These are phyloP conservation scores for Simplicillium aogashimaense DNA, from an alignment of 2,329 filamentous ascomycete species.

Conservation along the genomic window DNA sequence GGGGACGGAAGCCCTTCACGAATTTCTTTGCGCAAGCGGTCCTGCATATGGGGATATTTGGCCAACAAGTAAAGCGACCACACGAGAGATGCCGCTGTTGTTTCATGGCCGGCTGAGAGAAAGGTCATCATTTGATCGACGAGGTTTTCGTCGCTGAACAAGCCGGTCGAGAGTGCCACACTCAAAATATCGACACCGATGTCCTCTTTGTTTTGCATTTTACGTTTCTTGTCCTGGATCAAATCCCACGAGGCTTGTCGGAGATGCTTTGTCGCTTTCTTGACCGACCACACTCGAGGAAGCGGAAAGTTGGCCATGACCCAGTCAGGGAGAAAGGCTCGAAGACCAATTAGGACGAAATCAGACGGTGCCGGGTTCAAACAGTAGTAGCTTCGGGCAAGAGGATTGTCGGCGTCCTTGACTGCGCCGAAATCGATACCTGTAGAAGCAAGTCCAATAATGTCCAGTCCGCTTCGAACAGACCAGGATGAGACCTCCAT, in stretches of 20 bases:
- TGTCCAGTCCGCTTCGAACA: slow-evolving; percentile 20
- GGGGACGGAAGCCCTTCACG: slow-evolving; percentile 22
- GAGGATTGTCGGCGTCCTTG: slow-evolving; percentile 19
- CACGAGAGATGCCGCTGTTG: slow-evolving; percentile 27
- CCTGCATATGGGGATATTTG: slow-evolving; percentile 23
- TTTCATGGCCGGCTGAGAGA: slow-evolving; percentile 31
- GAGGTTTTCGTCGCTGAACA: slow-evolving; percentile 26
- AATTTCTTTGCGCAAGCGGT: slow-evolving; percentile 27
- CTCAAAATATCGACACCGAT: slow-evolving; percentile 25
- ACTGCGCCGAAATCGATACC: slow-evolving; percentile 23
- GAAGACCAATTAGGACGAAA: slow-evolving; percentile 5
- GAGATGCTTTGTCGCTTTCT: slow-evolving; percentile 15
- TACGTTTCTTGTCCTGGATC: slow-evolving; percentile 18
- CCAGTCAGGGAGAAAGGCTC: slow-evolving; percentile 7
- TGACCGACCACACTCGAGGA: slow-evolving; percentile 9
- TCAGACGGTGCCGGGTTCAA: slow-evolving; percentile 5
- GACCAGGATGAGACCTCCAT: slow-evolving; percentile 11
- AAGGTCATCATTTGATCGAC: slow-evolving; percentile 32
- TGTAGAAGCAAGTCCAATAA: slow-evolving; percentile 22
- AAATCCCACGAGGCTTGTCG: slow-evolving; percentile 18
- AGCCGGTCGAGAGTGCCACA: slow-evolving; percentile 18
- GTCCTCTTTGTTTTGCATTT: slow-evolving; percentile 13
- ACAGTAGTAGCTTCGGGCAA: slow-evolving; percentile 23
- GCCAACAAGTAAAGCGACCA: slow-evolving; percentile 30
- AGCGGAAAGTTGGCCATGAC: slow-evolving; percentile 7